Base-by-base conservation (phyloP, 306 rosid genomes). In the Acmispon strigosus region DNA sequence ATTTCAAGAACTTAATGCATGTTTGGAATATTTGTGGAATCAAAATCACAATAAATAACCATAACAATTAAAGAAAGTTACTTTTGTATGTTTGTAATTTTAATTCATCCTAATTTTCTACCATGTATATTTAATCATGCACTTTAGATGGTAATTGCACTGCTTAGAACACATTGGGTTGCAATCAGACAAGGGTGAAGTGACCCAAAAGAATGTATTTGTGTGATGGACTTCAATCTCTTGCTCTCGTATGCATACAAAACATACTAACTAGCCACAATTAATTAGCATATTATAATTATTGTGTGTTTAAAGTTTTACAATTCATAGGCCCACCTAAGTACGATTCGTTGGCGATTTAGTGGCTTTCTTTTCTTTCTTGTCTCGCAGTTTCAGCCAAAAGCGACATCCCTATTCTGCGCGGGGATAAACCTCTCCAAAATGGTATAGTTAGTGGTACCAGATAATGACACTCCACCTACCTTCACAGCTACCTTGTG, bases 261-360 rank as follows among this genome's bases (percentile, higher is more conserved):
- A 45, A 48, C 8, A 6, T 32, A 0, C 39, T 44, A 69, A 51
- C 8, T 59, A 81, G 56, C 56, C n/a, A 51, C 43, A 42, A 54
- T 67, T 52, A 80, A 82, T 18, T 44, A 73, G 57, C 16, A 58
- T 49, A 15, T 51, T 2, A 74, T 18, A 13, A 69, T 70, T 10
- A 41, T 18, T 27, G 7, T 69, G 27, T 27, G 70, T 29, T 54
- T 34, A 45, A 34, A 29, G 51, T 48, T 15, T 37, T 62, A 58
- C 37, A 22, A 55, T 60, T 58, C 24, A 36, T 62, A 59, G 18
- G 27, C 48, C 67, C 62, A 68, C 56, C 48, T 64, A 78, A 85
- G 84, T 82, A 78, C 82, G 75, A 75, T 82, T 78, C 84, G 91
- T 83, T 86, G 85, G 86, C 48, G 42, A 80, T 70, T 74, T 66